Percentiles rank a stretch among this genome's conserved stretches.
Conservation (phyloP, 805 yeast genomes). For the Nakazawaea ishiwadae region DNA sequence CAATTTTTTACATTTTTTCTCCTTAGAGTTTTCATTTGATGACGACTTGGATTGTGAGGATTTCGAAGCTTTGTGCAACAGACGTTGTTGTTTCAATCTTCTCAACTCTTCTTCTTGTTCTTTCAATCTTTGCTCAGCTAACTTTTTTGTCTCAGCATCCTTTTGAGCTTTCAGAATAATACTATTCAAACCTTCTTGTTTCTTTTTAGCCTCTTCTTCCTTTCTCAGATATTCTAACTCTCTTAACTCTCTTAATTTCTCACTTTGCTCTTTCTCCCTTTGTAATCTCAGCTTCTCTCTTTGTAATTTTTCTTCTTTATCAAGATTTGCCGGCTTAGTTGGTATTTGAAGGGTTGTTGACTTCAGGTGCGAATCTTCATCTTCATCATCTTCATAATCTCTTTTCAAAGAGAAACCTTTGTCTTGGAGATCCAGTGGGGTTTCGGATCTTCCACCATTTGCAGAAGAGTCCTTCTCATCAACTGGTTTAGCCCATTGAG, state of each 20-base stretch:
- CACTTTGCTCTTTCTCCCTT: conserved; percentile 10
- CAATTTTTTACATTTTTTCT: conserved; percentile 25
- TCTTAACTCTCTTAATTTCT: conserved; percentile 28
- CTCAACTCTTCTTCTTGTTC: conserved; percentile 14
- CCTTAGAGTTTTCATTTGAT: background rate
- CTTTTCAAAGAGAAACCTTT: conserved; percentile 10
- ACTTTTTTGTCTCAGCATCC: conserved; percentile 12
- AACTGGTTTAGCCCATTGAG: conserved; percentile 60
- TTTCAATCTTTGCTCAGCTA: conserved; percentile 15
- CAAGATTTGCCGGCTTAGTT: conserved; percentile 2
- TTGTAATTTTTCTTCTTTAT: conserved; percentile 5
- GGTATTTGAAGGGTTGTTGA: background rate
- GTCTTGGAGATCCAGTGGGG: background rate
- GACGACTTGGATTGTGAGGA: background rate
- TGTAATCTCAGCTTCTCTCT: conserved; percentile 5
- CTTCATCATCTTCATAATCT: conserved; percentile 9
- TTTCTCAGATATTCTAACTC: conserved; percentile 32
- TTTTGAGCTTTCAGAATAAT: conserved; percentile 7
- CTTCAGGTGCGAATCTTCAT: background rate
- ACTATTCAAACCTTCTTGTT: conserved; percentile 6
- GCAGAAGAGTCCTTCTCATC: background rate
- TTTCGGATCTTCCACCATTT: background rate
- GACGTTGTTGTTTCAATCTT: conserved; percentile 24
- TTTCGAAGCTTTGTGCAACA: conserved; percentile 23
- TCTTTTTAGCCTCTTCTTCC: conserved; percentile 16